A percentile compares a stretch with the other conserved stretches of the same genome.
Conservation (phyloP, 495 filamentous ascomycete species). For the Talaromyces nanjingensis region DNA sequence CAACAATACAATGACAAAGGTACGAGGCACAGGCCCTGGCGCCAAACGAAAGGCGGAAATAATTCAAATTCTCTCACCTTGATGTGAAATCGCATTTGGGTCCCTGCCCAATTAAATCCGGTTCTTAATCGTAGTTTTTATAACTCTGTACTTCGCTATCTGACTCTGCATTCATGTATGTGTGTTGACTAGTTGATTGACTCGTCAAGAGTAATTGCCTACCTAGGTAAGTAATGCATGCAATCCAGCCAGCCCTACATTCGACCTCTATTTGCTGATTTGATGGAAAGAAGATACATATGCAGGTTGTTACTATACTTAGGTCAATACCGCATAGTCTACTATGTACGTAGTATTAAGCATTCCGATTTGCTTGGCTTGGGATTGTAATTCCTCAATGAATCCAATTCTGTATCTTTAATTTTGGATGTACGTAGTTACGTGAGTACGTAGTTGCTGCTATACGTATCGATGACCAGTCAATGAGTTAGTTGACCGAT, state of each 20-base stretch:
- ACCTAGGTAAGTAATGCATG: neutral
- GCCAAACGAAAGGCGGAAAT: neutral
- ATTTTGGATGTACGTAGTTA: no score
- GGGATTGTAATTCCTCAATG: no score
- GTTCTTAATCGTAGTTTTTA: neutral
- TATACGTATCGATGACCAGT: no score
- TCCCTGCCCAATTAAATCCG: neutral
- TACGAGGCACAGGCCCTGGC: no score
- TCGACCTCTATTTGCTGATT: constrained; percentile 10
- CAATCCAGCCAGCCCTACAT: constrained; percentile 9
- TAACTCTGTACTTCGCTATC: neutral
- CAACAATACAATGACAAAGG: neutral
- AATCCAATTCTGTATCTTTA: no score
- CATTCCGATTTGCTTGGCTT: no score
- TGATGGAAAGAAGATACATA: neutral
- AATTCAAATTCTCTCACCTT: neutral
- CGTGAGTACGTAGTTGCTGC: no score
- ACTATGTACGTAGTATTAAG: neutral
- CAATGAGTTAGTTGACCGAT: no score
- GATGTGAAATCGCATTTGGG: neutral
- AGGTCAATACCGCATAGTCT: neutral
- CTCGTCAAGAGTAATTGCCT: neutral
- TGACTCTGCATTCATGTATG: neutral
- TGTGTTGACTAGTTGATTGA: neutral
- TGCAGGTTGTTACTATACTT: neutral